Base-by-base conservation (phyloP, 345 rosid genomes). In the Salix arbutifolia region DNA sequence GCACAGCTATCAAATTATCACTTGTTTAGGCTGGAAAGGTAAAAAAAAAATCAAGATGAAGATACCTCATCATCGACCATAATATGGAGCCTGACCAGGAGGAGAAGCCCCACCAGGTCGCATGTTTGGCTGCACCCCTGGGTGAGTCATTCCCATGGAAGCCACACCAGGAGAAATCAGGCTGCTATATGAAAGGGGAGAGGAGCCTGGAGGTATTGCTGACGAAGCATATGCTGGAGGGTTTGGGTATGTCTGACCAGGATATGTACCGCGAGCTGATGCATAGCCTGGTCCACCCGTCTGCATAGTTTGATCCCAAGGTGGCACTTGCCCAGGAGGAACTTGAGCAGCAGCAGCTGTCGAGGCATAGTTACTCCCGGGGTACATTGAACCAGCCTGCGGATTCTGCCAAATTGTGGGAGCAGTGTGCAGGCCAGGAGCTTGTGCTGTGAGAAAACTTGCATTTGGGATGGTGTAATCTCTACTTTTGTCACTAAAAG, bases 401-500 rank as follows among this genome's bases (percentile, higher is more conserved):
- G 85, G 77, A 78, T 86, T 90, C 83, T 87, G 96, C 97, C 97
- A 92, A 28, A 23, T 80, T n/a, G 87, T 48, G 76, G 90, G 79
- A 72, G 90, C 78, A 46, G 91, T 58, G 56, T 87, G 69, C 10
- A 77, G 72, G 37, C 87, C 91, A 1, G 94, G 82, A 64, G n/a
- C 85, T 37, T 82, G 90, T 56, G 82, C 84, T 52, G 89, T 88
- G 26, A 86, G 77, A 76, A 82, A 81, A 83, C 83, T 88, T 61
- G 83, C 83, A 83, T 87, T 90, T 25, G 92, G 94, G 31, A 91
- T 82, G 13, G 98, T 95, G 72, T 90, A 95, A 82, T 95, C 99
- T 89, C 98, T 89, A 81, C 99, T 93, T 86, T 93, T 95, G 78
- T 95, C 99, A 77, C 93, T 91, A 87, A 78, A 91, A 13, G 97